These are phyloP conservation scores for Panaeolus papilionaceus DNA, from an alignment of 768 basidiomycete genomes.

Conservation along the genomic window DNA sequence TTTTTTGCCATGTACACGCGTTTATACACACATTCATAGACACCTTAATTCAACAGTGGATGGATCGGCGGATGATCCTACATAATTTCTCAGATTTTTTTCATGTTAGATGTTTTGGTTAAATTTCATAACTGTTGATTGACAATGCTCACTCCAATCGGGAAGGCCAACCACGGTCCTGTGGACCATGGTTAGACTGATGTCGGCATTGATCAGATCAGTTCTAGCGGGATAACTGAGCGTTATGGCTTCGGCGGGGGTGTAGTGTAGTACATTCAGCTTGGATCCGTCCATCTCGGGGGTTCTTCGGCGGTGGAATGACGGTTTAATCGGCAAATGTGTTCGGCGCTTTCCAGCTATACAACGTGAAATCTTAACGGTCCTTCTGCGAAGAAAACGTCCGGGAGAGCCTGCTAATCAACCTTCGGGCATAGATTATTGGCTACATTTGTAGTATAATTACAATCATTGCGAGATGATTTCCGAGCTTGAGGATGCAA, in stretches of 20 bases:
- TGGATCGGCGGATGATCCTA: conserved; percentile 8
- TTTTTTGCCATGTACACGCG: background rate
- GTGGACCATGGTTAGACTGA: background rate
- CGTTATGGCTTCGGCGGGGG: background rate
- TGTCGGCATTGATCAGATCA: conserved; percentile 3
- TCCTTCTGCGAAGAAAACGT: conserved; percentile 14
- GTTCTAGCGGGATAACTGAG: background rate
- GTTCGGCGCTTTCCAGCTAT: conserved; percentile 5
- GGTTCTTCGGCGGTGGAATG: conserved; percentile 7
- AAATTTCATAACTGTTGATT: background rate
- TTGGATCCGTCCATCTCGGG: conserved; percentile 14
- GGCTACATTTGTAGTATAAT: conserved; percentile 25
- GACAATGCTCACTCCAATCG: conserved; percentile 1
- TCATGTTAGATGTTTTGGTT: conserved; percentile 10
- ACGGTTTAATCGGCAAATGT: conserved; percentile 12
- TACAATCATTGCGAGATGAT: conserved; percentile 16
- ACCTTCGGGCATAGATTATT: conserved; percentile 20
- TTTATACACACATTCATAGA: conserved; percentile 4
- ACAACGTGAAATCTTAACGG: conserved; percentile 8
- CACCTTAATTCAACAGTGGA: conserved; percentile 1
- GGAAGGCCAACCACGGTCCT: background rate
- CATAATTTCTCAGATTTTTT: background rate
- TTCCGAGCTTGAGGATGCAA: conserved; percentile 19
- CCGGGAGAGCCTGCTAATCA: conserved; percentile 14
- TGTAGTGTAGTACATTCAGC: background rate